Evolutionary conservation across 2,329 filamentous ascomycete species (phyloP).

Genomic region (Diaporthe batatas): DNA sequence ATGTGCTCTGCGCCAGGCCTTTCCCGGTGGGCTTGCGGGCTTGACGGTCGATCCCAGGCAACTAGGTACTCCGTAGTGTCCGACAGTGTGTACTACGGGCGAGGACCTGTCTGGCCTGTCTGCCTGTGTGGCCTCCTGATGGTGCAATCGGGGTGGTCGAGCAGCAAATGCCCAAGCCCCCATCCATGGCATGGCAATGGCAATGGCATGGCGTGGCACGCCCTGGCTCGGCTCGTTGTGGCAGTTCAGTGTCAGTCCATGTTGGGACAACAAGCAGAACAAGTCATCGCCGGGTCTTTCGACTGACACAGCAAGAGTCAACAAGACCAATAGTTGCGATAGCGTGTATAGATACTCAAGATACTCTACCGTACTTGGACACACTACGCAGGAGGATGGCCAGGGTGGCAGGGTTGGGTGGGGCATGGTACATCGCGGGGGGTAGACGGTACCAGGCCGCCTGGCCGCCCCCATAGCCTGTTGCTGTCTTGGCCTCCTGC

Average conservation of each 20-base stretch:
- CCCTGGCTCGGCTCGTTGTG: background rate
- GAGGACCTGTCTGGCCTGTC: conserved; percentile 4
- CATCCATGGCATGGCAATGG: background rate
- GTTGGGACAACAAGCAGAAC: too few species aligned
- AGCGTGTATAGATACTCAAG: too few species aligned
- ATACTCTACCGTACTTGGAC: too few species aligned
- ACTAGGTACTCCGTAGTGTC: background rate
- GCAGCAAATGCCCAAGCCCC: conserved; percentile 33
- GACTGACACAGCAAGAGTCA: background rate
- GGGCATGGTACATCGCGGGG: background rate
- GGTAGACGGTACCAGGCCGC: conserved; percentile 11
- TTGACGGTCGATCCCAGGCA: conserved; percentile 12
- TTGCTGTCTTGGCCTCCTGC: background rate
- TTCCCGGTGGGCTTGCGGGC: conserved; percentile 6
- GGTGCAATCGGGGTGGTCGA: conserved; percentile 29
- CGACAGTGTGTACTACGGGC: too few species aligned
- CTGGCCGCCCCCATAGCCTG: background rate
- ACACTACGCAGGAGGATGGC: background rate
- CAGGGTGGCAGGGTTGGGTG: background rate
- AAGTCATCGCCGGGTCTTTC: background rate
- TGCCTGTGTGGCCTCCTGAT: too few species aligned
- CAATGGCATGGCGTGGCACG: background rate
- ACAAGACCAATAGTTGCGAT: background rate
- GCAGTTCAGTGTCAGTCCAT: background rate
- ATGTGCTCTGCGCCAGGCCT: conserved; percentile 36